Conservation (phyloP, 768 basidiomycete species). For the Kwoniella dejecticola region DNA sequence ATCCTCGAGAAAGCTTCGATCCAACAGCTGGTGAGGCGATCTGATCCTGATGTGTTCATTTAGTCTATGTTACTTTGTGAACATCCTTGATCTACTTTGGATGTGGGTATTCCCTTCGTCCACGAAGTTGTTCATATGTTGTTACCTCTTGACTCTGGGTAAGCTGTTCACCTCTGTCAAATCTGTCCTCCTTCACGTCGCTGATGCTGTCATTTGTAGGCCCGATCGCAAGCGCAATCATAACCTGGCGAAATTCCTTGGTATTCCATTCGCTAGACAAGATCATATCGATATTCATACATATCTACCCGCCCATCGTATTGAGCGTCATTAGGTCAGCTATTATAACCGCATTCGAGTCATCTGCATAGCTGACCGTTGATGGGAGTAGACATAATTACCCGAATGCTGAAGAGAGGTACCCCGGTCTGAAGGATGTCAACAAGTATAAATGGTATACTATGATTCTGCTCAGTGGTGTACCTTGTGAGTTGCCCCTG, state of each 20-base stretch:
- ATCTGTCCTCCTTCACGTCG: neutral
- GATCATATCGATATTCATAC: constrained; percentile 91
- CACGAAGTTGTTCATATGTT: constrained; percentile 79
- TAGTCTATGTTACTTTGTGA: constrained; percentile 82
- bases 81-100: constrained; percentile 85
- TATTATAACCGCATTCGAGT: neutral
- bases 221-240: constrained; percentile 85
- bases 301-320: constrained; percentile 87
- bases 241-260: constrained; percentile 97
- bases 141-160: constrained; percentile 87
- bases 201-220: constrained; percentile 51
- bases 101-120: constrained; percentile 85
- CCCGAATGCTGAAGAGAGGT: constrained; percentile 72
- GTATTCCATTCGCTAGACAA: constrained; percentile 98
- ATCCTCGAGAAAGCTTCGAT: no score
- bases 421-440: constrained; percentile 78
- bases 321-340: constrained; percentile 73
- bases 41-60: neutral
- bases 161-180: constrained; percentile 15
- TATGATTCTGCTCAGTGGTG: constrained; percentile 75
- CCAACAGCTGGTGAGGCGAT: neutral
- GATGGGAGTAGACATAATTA: constrained; percentile 75
- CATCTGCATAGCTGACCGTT: neutral
- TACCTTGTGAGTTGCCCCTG: constrained; percentile 72
- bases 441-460: constrained; percentile 68